Conservation (phyloP, 2,329 filamentous ascomycete genomes). For the Exophiala alcalophila region DNA sequence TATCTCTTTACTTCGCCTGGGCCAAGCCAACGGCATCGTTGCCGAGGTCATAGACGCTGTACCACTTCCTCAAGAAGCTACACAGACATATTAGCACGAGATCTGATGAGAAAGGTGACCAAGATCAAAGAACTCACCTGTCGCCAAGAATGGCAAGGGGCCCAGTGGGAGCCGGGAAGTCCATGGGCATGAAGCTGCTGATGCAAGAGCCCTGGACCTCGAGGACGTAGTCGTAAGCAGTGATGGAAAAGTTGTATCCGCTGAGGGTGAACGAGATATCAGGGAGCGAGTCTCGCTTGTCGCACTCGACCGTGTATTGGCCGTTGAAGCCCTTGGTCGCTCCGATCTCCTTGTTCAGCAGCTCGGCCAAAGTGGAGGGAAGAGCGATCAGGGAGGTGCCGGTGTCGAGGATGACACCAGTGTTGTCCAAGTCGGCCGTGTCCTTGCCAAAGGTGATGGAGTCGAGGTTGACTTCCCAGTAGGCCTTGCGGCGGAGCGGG, state of each 20-base stretch:
- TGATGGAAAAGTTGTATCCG: constrained; percentile 90
- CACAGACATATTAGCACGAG: constrained; percentile 29
- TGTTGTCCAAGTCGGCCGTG: constrained; percentile 85
- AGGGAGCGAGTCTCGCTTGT: constrained; percentile 75
- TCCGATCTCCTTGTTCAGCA: constrained; percentile 95
- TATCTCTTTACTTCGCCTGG: constrained; percentile 65
- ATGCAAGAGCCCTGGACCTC: constrained; percentile 95
- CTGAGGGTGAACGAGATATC: constrained; percentile 88
- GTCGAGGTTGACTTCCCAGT: constrained; percentile 98
- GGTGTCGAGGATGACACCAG: constrained; percentile 95
- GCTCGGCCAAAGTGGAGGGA: constrained; percentile 84
- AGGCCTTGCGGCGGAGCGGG: constrained; percentile 94
- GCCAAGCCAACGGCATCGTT: constrained; percentile 86
- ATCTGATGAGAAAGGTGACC: not conserved
- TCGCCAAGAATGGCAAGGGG: constrained; percentile 94
- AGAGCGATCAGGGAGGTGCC: constrained; percentile 97
- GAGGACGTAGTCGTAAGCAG: constrained; percentile 87
- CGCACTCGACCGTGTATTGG: constrained; percentile 92
- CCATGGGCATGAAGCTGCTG: constrained; percentile 97
- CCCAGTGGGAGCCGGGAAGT: constrained; percentile 78
- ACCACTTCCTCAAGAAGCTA: constrained; percentile 54
- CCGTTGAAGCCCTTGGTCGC: constrained; percentile 97
- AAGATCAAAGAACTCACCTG: constrained; percentile 57
- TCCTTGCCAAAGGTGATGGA: constrained; percentile 84
- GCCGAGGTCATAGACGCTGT: constrained; percentile 77